Evolutionary conservation across 768 basidiomycete species (phyloP), one percentile per base, ranked within the genome.

Genomic region (Tulasnella sp.): DNA sequence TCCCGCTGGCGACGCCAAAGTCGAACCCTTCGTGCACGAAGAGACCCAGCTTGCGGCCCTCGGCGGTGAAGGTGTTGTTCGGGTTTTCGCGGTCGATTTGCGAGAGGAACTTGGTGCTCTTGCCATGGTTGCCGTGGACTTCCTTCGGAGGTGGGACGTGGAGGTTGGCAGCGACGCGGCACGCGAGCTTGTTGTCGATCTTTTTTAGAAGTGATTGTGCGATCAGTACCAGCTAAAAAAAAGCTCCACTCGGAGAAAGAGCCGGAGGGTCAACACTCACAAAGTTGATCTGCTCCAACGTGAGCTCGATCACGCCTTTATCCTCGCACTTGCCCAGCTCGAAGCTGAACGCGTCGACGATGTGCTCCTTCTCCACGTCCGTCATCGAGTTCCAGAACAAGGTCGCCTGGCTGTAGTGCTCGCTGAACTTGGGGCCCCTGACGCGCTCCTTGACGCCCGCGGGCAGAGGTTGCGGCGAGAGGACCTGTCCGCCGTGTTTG

Each of bases 271-370:
- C 37, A 20, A n/a, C 73, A 55, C 75, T 29, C 75, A 79, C 79
- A n/a, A 71, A 46, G 83, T 90, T 92, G 80, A 93, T 87, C 20
- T 91, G 82, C 57, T 88, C 86, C 77, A 92, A 89, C 83, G 93
- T 92, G 2, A 86, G 86, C 82, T 89, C 85, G 83, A 91, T 92
- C 0, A 96, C 92, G 2, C 85, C 84, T 0, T 88, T 87, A 81
- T 95, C 93, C 75, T 93, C 91, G 84, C 92, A 93, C 82, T 95
- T 93, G 78, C 90, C 90, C 44, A 97, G 87, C 84, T 96, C 95
- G 83, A 97, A 96, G 16, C 90, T 89, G 78, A 93, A 86, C 5
- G 93, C 94, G 5, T 85, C 82, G 72, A 89, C 84, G 40, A 95
- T 85, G 83, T 96, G 93, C n/a, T 85, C 79, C 84, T 91, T 90